phyloP scores from a whole-genome alignment of 2,329 filamentous ascomycete species.

The Colletotrichum orchidophilum region DNA sequence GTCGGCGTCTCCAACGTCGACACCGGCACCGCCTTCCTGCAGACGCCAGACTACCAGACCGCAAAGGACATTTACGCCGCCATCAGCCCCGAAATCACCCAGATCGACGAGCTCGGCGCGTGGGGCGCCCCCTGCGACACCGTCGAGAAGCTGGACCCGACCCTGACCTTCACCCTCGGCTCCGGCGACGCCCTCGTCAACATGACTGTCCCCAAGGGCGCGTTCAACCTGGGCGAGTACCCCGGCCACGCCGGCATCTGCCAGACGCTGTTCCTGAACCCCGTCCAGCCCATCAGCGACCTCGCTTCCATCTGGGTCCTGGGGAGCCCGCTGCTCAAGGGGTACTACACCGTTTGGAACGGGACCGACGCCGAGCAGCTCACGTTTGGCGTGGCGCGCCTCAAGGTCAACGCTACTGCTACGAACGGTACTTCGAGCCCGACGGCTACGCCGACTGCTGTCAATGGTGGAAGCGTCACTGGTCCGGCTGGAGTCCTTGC shows the following conservation, averaged over 20 bases:
- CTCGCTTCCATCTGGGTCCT: neutral
- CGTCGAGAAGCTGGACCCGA: conserved; percentile 39
- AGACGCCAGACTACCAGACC: conserved; percentile 41
- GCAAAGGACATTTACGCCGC: conserved; percentile 42
- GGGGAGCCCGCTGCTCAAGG: neutral
- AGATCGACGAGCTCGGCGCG: conserved; percentile 41
- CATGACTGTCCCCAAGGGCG: conserved; percentile 40
- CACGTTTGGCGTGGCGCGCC: neutral
- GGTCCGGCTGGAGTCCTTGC: neutral
- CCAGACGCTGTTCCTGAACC: neutral
- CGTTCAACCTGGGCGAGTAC: conserved; percentile 47
- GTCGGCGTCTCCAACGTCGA: conserved; percentile 42
- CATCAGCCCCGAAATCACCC: conserved; percentile 42
- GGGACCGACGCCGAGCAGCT: neutral
- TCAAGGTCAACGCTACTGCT: neutral
- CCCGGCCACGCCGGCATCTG: neutral
- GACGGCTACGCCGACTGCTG: neutral
- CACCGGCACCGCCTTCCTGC: conserved; percentile 43
- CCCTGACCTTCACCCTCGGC: conserved; percentile 44
- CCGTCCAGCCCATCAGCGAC: neutral
- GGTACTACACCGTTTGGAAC: neutral
- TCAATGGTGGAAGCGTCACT: neutral
- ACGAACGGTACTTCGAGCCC: neutral
- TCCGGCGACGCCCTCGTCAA: conserved; percentile 36
- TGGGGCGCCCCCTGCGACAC: conserved; percentile 46